These are phyloP conservation scores for Colletotrichum sp. DNA, from an alignment of 2,329 filamentous ascomycete genomes.

Conservation along the genomic window DNA sequence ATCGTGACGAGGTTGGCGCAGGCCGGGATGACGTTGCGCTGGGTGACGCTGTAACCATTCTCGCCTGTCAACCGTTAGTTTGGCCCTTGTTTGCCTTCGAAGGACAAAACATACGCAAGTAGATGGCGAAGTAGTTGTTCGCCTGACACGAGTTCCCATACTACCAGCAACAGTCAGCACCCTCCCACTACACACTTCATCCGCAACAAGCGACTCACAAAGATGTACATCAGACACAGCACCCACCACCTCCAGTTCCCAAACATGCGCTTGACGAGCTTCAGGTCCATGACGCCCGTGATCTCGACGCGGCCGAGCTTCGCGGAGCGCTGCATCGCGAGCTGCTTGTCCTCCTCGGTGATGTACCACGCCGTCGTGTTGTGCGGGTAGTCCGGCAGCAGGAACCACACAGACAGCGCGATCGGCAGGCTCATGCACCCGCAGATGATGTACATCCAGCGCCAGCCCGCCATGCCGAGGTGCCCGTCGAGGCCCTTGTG, in stretches of 20 bases:
- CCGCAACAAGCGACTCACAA: slow-evolving; percentile 26
- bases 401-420: slow-evolving; percentile 28
- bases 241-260: slow-evolving; percentile 31
- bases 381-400: slow-evolving; percentile 32
- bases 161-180: not conserved
- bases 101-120: not conserved
- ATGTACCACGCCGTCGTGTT: slow-evolving; percentile 29
- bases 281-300: slow-evolving; percentile 23
- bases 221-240: slow-evolving; percentile 29
- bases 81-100: accelerated
- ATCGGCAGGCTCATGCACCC: slow-evolving; percentile 33
- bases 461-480: slow-evolving; percentile 34
- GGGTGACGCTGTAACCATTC: slow-evolving; percentile 3
- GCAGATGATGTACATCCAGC: slow-evolving; percentile 30
- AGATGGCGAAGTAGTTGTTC: slow-evolving; percentile 2
- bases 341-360: slow-evolving; percentile 24
- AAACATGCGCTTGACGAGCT: slow-evolving; percentile 28
- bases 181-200: not conserved
- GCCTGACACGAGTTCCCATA: slow-evolving; percentile 7
- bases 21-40: slow-evolving; percentile 10
- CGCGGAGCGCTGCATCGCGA: slow-evolving; percentile 26
- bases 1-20: slow-evolving; percentile 13
- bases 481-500: slow-evolving; percentile 31
- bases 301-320: slow-evolving; percentile 29
- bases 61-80: not conserved